Conservation (phyloP, 306 rosid genomes). For the Clitoria ternatea region DNA sequence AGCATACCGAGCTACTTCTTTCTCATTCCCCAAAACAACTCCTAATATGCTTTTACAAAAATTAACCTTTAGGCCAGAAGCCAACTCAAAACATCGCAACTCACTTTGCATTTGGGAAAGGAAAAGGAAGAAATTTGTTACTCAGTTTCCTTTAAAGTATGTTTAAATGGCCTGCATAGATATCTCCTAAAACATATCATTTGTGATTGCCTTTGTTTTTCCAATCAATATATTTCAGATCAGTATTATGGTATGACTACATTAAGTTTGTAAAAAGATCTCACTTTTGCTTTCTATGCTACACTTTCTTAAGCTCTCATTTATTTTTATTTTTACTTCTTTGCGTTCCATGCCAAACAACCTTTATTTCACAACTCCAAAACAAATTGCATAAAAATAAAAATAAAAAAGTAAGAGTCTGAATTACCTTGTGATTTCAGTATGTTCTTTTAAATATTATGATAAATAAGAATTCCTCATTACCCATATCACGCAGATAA, state of each 20-base stretch:
- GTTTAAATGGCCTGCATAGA: neutral
- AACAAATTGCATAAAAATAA: neutral
- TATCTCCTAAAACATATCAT: neutral
- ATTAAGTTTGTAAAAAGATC: constrained; percentile 15
- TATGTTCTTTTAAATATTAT: constrained; percentile 35
- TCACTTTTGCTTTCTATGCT: constrained; percentile 12
- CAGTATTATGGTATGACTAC: neutral
- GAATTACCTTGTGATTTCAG: constrained; percentile 56
- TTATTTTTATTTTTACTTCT: neutral
- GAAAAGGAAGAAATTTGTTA: neutral
- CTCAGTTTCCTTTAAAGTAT: neutral
- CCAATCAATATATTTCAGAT: constrained; percentile 5
- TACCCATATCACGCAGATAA: constrained; percentile 49
- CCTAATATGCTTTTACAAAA: no score
- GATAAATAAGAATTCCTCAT: constrained; percentile 40
- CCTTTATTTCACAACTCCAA: neutral
- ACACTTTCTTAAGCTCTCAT: neutral
- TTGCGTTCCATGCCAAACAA: no score
- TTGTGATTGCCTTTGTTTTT: neutral
- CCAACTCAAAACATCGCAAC: no score
- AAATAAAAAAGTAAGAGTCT: neutral
- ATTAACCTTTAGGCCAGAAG: no score
- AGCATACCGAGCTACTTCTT: no score
- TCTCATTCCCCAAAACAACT: no score
- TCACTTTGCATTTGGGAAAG: neutral